Evolutionary conservation across 768 basidiomycete genomes (phyloP), one percentile per base, ranked within the genome.

Genomic region (Gloeopeniophorella convolvens): DNA sequence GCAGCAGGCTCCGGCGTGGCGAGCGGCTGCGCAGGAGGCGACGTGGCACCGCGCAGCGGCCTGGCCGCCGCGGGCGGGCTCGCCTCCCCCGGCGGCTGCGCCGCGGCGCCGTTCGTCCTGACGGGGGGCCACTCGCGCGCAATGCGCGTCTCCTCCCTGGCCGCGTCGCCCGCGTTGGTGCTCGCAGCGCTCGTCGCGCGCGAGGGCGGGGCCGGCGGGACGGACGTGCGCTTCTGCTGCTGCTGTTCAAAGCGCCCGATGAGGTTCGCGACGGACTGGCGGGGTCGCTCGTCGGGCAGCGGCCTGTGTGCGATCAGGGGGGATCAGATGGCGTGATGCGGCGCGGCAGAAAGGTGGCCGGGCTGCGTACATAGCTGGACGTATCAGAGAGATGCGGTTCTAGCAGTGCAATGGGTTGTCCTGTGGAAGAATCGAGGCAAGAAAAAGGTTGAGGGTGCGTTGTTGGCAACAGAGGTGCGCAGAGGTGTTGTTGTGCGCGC

Each of bases 221-320:
- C 58, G 4, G 79, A 68, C 59, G 78, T 76, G 42, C 80, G 78
- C 64, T 87, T 90, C 48, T 75, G 81, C 34, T 58, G 46, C 68
- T 87, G 83, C 59, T 79, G 85, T 66, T 92, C 89, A 59, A 92
- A 92, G 51, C 85, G 78, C 44, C 89, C 89, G 62, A 92, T 92
- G 69, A 92, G 83, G 64, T 90, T 92, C 56, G 89, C 89, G 41
- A 92, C 89, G 60, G 84, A 88, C 64, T 79, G 79, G 52, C 89
- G 84, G 42, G 89, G 88, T 63, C 85, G 79, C 70, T 92, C 89
- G 74, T 91, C 89, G 67, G 89, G 88, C 55, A 89, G 69, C 48
- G 85, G 84, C 89, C 88, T 90, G 37, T 13, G 27, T 34, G 20
- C 16, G 42, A 47, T 36, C 27, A 52, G 35, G 34, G n/a, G n/a